Evolutionary conservation across 2,329 filamentous ascomycete genomes (phyloP).

Genomic region (Colletotrichum chrysophilum): DNA sequence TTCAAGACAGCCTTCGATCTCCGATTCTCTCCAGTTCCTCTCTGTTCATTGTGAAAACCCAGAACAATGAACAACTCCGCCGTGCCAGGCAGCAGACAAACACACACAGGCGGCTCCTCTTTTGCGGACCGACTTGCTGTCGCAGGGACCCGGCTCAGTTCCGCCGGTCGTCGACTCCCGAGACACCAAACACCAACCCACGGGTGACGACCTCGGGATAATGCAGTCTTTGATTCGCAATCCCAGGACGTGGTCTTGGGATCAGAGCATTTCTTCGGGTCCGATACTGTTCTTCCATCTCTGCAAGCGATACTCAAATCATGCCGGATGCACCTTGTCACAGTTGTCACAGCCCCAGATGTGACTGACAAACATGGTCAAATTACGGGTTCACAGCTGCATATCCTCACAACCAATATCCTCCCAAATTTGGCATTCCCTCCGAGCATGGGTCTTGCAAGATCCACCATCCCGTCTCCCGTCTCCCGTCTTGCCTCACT

Average conservation of each 20-base stretch:
- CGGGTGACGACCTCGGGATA: slow-evolving; percentile 10
- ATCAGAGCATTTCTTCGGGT: not conserved
- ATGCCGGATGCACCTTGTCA: not conserved
- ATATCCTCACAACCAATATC: not conserved
- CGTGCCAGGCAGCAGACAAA: not conserved
- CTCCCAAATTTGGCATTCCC: not conserved
- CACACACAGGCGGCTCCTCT: not conserved
- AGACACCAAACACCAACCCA: slow-evolving; percentile 17
- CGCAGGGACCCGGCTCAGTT: slow-evolving; percentile 4
- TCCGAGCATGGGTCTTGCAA: not conserved
- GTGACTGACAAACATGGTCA: not conserved
- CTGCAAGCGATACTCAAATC: not conserved
- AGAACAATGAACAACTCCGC: not conserved
- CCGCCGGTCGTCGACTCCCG: slow-evolving; percentile 3
- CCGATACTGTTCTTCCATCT: slow-evolving; percentile 3
- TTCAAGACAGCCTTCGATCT: not conserved
- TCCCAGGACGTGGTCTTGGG: slow-evolving; percentile 14
- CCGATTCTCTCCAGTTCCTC: not conserved
- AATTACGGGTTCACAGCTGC: not conserved
- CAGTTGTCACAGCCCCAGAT: not conserved
- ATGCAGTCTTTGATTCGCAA: slow-evolving; percentile 13
- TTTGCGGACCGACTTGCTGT: not conserved
- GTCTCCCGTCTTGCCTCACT: not conserved
- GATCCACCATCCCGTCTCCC: not conserved
- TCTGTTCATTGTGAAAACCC: not conserved